Base-by-base conservation (phyloP, 257 asterid genomes). In the Capsicum chinense region DNA sequence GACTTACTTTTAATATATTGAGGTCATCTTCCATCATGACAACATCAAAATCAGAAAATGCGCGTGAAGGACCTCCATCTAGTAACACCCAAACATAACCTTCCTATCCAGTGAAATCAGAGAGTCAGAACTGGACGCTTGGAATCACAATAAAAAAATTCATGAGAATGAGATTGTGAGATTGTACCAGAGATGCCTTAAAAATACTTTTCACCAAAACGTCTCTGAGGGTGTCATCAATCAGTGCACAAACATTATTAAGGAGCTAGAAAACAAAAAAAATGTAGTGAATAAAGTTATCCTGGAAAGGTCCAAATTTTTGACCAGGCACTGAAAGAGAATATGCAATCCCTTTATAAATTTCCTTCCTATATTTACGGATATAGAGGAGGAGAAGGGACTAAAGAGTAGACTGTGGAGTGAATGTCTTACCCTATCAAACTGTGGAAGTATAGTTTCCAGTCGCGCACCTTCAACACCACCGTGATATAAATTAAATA, bases 1-100 rank as follows among this genome's bases (percentile, higher is more conserved):
- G 8, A 84, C 92, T 89, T 87, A 94, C 99, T 91, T 92, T 93
- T 81, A 96, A 87, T 88, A 91, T 88, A 89, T 82, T 87, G 76
- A 94, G 94, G 90, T 96, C 99, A 87, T 96, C 99, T 87, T 92
- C 98, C 87, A 96, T 88, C 93, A 90, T 83, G 74, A 91, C 79
- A 84, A 91, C 84, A 90, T 94, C 99, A 14, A 91, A 83, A 66
- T 92, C 97, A 80, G 97, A 92, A 91, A 92, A 94, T 81, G 98
- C 94, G 67, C 99, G 92, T 21, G 95, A 90, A 80, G 99, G 99
- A 37, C 99, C 99, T 84, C 99, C 99, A 87, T 96, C 99, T 37
- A 96, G 94, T 90, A 96, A 88, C 67, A 96, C 92, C 98, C 99
- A 92, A 89, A 90, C 90, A 87, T 91, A 93, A 84, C 98, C 99